Conservation (phyloP, 805 yeast genomes). For the Candida coleopterorum region DNA sequence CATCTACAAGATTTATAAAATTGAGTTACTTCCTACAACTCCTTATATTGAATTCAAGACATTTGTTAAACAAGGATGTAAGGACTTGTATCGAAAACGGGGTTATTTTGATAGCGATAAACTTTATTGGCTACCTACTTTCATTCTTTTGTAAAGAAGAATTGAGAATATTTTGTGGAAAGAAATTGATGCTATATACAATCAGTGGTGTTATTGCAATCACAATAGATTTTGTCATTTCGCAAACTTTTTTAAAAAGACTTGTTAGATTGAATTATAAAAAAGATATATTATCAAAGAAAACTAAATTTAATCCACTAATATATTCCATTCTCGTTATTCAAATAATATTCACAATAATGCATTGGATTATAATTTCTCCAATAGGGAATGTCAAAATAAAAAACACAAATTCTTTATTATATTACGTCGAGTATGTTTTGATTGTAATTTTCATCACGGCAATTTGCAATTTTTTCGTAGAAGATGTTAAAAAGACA, state of each 20-base stretch:
- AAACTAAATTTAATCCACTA: not conserved
- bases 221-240: not conserved
- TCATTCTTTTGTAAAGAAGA: conserved; percentile 13
- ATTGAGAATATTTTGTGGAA: not conserved
- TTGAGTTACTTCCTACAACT: conserved; percentile 19
- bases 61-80: conserved; percentile 16
- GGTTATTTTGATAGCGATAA: conserved; percentile 8
- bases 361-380: conserved; percentile 18
- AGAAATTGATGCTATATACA: not conserved
- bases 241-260: conserved; percentile 1
- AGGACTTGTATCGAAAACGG: conserved; percentile 1
- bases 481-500: not conserved
- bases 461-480: conserved; percentile 27
- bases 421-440: conserved; percentile 53
- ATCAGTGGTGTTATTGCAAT: not conserved
- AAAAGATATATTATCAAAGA: not conserved
- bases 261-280: not conserved
- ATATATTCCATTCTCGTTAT: not conserved
- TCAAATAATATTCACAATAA: conserved; percentile 8
- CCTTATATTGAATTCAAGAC: conserved; percentile 26
- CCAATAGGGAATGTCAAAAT: conserved; percentile 12
- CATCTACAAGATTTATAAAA: conserved; percentile 20
- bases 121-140: conserved; percentile 20
- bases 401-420: conserved; percentile 37
- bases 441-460: conserved; percentile 47